Conservation (phyloP, 108 stramenopile species). For the Discostella pseudostelligera region DNA sequence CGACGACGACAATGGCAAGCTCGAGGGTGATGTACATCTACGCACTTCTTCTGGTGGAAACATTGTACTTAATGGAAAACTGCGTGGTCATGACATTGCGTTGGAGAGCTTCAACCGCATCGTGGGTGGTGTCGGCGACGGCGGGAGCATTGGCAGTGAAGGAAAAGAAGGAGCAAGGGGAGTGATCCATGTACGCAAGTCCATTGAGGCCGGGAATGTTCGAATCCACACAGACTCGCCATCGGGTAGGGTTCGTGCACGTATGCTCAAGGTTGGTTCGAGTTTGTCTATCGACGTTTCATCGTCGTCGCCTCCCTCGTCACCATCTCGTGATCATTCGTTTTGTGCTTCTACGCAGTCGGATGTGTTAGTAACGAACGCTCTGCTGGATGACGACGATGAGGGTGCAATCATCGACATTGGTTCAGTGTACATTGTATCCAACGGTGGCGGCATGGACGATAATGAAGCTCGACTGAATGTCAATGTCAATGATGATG, state of each 20-base stretch:
- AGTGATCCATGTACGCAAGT: too few species aligned
- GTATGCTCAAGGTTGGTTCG: background rate
- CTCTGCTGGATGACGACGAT: conserved; percentile 56
- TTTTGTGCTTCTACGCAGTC: background rate
- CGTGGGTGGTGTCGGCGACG: background rate
- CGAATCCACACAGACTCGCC: background rate
- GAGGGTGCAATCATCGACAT: conserved; percentile 72
- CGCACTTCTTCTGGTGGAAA: too few species aligned
- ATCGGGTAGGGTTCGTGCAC: background rate
- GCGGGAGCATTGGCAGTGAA: background rate
- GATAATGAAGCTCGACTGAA: conserved; percentile 22
- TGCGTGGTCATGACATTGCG: background rate
- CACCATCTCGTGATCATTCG: background rate
- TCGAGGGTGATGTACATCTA: background rate
- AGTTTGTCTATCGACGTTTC: background rate
- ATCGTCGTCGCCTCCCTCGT: background rate
- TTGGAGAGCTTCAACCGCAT: background rate
- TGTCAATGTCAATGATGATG: conserved; percentile 3
- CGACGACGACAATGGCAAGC: background rate
- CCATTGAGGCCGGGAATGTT: background rate
- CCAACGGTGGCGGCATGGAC: conserved; percentile 32
- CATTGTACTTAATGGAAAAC: background rate
- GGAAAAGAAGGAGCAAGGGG: background rate
- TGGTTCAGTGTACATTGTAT: conserved; percentile 65
- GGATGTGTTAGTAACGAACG: background rate